Conservation (phyloP, 1,139 yeast species). For the Blastobotrys elegans region DNA sequence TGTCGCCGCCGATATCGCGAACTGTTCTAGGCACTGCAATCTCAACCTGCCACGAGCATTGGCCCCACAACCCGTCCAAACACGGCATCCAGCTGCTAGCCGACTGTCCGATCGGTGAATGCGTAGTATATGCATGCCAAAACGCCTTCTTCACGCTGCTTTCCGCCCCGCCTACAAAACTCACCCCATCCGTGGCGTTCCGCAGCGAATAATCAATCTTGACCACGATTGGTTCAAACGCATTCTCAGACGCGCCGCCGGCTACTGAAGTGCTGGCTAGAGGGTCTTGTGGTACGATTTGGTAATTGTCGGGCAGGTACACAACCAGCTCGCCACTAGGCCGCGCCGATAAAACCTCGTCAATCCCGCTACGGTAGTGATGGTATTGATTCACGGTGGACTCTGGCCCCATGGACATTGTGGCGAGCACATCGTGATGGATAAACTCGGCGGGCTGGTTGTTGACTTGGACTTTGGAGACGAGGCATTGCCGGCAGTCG, state of each 20-base stretch:
- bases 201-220: constrained; percentile 61
- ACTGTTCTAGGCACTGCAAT: constrained; percentile 77
- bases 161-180: constrained; percentile 54
- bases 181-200: constrained; percentile 71
- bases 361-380: constrained; percentile 56
- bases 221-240: constrained; percentile 57
- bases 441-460: constrained; percentile 46
- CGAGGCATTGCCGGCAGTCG: constrained; percentile 75
- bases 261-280: constrained; percentile 14
- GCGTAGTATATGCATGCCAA: constrained; percentile 88
- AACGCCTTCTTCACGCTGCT: constrained; percentile 35
- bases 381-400: constrained; percentile 57
- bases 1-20: constrained; percentile 48
- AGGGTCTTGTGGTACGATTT: constrained; percentile 36
- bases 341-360: constrained; percentile 48
- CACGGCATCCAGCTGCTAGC: constrained; percentile 98
- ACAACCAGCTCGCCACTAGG: constrained; percentile 67
- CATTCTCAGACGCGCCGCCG: constrained; percentile 16
- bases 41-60: constrained; percentile 89
- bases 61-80: constrained; percentile 81
- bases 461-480: constrained; percentile 62
- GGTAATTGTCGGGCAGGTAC: constrained; percentile 65
- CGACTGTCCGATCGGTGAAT: constrained; percentile 70
- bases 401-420: constrained; percentile 40
- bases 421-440: constrained; percentile 49